Evolutionary conservation across 208 protist genomes (phyloP).

Genomic region (Leishmania lainsoni): DNA sequence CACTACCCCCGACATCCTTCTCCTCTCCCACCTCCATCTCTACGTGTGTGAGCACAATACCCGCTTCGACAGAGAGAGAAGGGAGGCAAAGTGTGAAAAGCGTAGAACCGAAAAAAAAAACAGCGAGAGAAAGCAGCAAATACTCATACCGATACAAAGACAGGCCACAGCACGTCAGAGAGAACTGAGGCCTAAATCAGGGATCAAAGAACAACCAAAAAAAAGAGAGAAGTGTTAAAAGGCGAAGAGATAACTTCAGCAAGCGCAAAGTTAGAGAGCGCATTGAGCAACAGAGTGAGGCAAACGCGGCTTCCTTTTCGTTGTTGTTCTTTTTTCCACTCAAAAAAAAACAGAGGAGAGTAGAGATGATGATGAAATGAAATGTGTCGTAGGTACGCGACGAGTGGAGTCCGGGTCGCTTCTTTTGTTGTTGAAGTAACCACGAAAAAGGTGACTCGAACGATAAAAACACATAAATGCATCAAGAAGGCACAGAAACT

Average conservation of each 20-base stretch:
- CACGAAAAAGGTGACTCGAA: background rate
- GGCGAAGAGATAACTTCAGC: background rate
- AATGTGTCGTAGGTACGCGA: background rate
- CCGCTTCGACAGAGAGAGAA: background rate
- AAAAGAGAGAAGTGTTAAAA: background rate
- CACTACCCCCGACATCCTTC: background rate
- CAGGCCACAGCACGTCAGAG: background rate
- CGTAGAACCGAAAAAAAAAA: background rate
- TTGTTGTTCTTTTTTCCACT: background rate
- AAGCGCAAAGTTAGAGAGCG: background rate
- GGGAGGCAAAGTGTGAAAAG: background rate
- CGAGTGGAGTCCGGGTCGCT: background rate
- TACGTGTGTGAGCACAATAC: background rate
- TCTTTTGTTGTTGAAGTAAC: background rate
- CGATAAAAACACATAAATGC: background rate
- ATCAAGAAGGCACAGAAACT: background rate
- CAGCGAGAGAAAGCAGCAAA: background rate
- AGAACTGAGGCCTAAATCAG: background rate
- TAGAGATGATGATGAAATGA: background rate
- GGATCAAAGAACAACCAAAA: background rate
- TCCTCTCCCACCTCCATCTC: background rate
- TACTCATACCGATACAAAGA: background rate
- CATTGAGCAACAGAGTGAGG: background rate
- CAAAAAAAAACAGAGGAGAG: no score
- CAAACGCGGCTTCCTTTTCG: background rate